These are phyloP conservation scores for Dipteronia dyeriana DNA, from an alignment of 345 rosid genomes.

Conservation along the genomic window DNA sequence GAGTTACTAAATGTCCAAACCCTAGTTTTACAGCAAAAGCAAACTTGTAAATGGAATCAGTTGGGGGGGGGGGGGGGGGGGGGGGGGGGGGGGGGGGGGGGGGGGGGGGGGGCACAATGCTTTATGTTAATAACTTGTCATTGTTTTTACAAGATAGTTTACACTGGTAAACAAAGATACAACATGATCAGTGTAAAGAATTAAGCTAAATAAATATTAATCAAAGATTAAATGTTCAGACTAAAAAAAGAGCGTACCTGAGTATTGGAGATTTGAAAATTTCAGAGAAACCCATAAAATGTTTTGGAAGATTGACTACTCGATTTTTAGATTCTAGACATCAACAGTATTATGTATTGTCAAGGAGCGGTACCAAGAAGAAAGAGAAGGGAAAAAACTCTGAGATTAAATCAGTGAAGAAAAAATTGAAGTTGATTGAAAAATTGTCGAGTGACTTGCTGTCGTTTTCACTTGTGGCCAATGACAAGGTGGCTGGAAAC, in stretches of 20 bases:
- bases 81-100: no score
- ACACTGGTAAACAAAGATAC: no score
- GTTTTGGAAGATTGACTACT: background rate
- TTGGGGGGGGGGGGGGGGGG: no score
- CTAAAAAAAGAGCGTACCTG: no score
- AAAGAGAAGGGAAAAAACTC: slow-evolving; percentile 15
- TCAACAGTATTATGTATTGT: slow-evolving; percentile 10
- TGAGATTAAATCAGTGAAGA: slow-evolving; percentile 24
- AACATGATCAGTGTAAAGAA: no score
- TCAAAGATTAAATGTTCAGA: no score
- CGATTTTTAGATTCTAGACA: slow-evolving; percentile 15
- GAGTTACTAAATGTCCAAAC: background rate
- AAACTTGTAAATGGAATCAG: no score
- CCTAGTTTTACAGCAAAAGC: no score
- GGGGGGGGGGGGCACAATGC: no score
- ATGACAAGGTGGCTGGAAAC: background rate
- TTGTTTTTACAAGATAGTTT: no score
- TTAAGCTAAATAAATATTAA: no score
- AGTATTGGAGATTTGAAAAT: slow-evolving; percentile 4
- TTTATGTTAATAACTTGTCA: no score
- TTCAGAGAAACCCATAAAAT: background rate
- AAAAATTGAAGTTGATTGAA: slow-evolving; percentile 23
- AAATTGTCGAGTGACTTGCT: slow-evolving; percentile 25
- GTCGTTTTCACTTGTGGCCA: background rate
- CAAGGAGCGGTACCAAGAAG: slow-evolving; percentile 1